A percentile compares a stretch with the other conserved stretches of the same genome.
phyloP scores from a whole-genome alignment of 805 yeast genomes.

The Candida nitratophila region DNA sequence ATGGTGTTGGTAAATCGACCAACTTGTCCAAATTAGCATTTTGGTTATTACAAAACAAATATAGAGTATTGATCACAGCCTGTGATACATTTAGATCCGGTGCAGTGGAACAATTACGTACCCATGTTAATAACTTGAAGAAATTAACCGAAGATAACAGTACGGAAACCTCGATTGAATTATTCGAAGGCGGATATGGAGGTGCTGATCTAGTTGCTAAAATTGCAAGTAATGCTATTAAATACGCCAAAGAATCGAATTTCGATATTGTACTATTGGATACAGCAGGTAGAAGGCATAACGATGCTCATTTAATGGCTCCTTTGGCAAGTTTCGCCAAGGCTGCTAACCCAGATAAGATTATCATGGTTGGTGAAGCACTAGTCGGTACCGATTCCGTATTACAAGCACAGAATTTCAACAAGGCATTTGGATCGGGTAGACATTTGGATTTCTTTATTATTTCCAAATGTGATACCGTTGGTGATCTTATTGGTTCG shows the following conservation, averaged over 20 bases:
- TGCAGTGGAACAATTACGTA: conserved; percentile 95
- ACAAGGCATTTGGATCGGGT: conserved; percentile 82
- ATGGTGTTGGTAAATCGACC: conserved; percentile 97
- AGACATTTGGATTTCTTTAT: conserved; percentile 84
- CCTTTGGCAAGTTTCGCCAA: conserved; percentile 92
- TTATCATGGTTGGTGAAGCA: conserved; percentile 98
- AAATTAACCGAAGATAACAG: conserved; percentile 44
- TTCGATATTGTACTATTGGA: conserved; percentile 89
- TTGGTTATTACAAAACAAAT: conserved; percentile 88
- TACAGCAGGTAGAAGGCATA: conserved; percentile 96
- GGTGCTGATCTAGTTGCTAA: conserved; percentile 92
- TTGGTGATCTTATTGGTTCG: conserved; percentile 92
- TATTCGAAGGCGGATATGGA: conserved; percentile 94
- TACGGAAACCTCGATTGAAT: conserved; percentile 41
- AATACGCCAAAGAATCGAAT: conserved; percentile 58
- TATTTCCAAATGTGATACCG: conserved; percentile 93
- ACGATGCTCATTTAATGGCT: conserved; percentile 91
- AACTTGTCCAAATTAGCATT: conserved; percentile 90
- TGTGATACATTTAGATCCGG: conserved; percentile 98
- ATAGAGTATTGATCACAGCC: conserved; percentile 84
- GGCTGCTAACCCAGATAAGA: conserved; percentile 92
- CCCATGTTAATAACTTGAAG: conserved; percentile 80
- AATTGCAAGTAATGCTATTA: conserved; percentile 86
- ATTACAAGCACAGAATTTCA: conserved; percentile 88
- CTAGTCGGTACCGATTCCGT: conserved; percentile 96